These are phyloP conservation scores for Soucietia sequanensis DNA, from an alignment of 805 yeast species.

Conservation along the genomic window DNA sequence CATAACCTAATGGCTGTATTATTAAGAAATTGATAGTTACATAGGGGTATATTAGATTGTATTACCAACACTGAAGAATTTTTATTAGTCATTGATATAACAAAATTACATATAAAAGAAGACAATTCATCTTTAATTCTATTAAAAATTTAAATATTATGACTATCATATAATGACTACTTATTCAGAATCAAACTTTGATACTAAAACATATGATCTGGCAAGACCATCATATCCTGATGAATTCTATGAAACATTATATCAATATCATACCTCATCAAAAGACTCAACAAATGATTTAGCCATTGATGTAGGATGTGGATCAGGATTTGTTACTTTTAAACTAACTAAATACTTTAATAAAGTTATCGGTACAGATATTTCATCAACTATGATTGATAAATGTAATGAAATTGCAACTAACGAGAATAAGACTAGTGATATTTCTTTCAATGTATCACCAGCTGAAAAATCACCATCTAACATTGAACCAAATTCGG, in stretches of 20 bases:
- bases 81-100: no score
- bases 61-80: no score
- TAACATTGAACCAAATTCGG: constrained; percentile 22
- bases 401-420: constrained; percentile 18
- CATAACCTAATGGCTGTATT: no score
- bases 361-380: constrained; percentile 61
- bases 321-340: constrained; percentile 72
- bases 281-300: constrained; percentile 3
- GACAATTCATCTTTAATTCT: constrained; percentile 67
- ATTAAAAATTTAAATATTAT: constrained; percentile 62
- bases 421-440: no score
- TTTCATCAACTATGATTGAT: constrained; percentile 17
- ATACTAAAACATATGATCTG: constrained; percentile 50
- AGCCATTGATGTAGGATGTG: constrained; percentile 77
- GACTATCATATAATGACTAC: constrained; percentile 57
- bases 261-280: constrained; percentile 11
- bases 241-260: constrained; percentile 14
- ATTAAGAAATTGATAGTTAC: no score
- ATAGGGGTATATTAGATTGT: no score
- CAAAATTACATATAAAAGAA: constrained; percentile 60
- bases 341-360: constrained; percentile 46
- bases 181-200: constrained; percentile 52
- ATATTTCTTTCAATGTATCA: constrained; percentile 20
- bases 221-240: constrained; percentile 70
- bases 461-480: constrained; percentile 27